Evolutionary conservation across 78 protist species (phyloP).

Genomic region (Dictyostelium purpureum): DNA sequence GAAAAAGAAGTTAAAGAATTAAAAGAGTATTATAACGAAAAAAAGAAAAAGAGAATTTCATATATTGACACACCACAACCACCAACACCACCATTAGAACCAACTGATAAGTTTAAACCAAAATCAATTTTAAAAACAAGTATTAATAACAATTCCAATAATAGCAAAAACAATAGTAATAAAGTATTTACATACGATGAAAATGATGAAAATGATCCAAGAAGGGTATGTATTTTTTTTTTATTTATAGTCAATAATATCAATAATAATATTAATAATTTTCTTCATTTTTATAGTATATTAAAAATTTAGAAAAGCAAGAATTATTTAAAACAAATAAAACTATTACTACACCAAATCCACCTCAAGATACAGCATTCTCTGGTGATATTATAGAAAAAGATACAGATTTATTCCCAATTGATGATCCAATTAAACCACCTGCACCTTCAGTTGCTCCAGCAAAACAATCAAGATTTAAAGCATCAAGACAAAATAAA

Average conservation of each 20-base stretch:
- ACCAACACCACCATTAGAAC: background rate
- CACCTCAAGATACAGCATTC: slow-evolving; percentile 44
- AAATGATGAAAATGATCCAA: background rate
- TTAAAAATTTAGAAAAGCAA: slow-evolving; percentile 8
- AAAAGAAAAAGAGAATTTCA: background rate
- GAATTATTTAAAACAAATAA: slow-evolving; percentile 1
- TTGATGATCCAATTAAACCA: background rate
- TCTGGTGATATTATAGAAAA: slow-evolving; percentile 55
- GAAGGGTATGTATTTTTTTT: background rate
- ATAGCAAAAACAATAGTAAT: background rate
- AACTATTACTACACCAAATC: background rate
- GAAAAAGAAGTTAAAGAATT: slow-evolving; percentile 16
- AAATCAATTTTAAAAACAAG: slow-evolving; percentile 3
- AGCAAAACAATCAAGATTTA: slow-evolving; percentile 24
- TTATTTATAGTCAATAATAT: background rate
- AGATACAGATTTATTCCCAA: slow-evolving; percentile 12
- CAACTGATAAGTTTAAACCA: background rate
- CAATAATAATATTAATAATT: background rate
- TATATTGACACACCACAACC: slow-evolving; percentile 7
- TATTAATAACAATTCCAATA: background rate
- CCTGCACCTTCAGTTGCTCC: background rate
- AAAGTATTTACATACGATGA: background rate
- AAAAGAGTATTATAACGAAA: background rate
- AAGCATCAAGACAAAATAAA: slow-evolving; percentile 28
- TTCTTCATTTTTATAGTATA: background rate